A percentile compares a stretch with the other conserved stretches of the same genome.
Evolutionary conservation across 2,329 filamentous ascomycete genomes (phyloP).

Genomic region (Didymella sp.): DNA sequence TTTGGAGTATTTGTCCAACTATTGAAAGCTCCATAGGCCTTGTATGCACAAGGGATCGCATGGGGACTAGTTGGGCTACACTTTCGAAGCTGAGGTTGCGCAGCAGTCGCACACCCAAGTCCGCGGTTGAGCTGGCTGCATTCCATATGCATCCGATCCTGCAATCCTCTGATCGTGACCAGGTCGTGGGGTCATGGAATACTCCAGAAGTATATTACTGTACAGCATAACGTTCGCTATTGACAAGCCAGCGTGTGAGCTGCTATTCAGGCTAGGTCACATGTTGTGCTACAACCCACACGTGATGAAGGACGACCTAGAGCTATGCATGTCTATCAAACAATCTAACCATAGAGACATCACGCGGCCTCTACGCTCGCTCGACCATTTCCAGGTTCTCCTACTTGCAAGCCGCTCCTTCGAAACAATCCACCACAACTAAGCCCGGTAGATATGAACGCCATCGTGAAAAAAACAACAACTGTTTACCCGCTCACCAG

Average conservation of each 20-base stretch:
- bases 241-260: not conserved
- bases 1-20: conserved; percentile 20
- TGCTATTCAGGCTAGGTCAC: not conserved
- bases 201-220: not conserved
- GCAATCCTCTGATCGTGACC: conserved; percentile 6
- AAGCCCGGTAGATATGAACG: conserved; percentile 6
- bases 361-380: not conserved
- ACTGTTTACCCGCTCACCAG: not conserved
- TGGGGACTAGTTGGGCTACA: not conserved
- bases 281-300: not conserved
- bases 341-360: not conserved
- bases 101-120: conserved; percentile 10
- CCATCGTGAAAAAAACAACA: conserved; percentile 13
- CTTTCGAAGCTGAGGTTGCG: conserved; percentile 9
- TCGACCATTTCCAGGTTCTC: not conserved
- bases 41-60: not conserved
- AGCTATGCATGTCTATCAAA: not conserved
- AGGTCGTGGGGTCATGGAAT: conserved; percentile 3
- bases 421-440: conserved; percentile 5
- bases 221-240: not conserved
- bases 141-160: conserved; percentile 15
- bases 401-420: not conserved
- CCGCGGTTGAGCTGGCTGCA: conserved; percentile 14
- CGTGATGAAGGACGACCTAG: not conserved
- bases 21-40: conserved; percentile 19